Conservation (phyloP, 306 rosid genomes). For the Vachellia pachyceras region DNA sequence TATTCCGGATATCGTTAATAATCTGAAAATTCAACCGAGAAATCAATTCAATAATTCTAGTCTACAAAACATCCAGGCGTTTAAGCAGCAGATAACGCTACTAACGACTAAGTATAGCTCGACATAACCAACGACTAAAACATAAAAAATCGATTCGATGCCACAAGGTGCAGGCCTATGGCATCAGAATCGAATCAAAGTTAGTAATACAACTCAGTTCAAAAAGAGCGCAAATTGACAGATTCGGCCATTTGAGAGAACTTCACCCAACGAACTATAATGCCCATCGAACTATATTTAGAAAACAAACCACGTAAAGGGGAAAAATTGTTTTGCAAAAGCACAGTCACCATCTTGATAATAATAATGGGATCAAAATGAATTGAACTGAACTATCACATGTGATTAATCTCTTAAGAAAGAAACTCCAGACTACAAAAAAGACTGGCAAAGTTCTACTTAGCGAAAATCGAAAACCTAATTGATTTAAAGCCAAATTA, state of each 20-base stretch:
- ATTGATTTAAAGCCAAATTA: conserved; percentile 29
- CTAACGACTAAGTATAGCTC: background rate
- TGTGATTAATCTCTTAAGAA: background rate
- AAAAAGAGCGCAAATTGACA: background rate
- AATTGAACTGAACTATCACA: background rate
- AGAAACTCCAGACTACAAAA: background rate
- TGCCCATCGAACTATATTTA: background rate
- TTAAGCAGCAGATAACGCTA: background rate
- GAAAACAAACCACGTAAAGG: no score
- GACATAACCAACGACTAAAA: background rate
- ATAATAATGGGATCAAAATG: background rate
- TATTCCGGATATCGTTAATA: conserved; percentile 72
- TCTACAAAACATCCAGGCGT: background rate
- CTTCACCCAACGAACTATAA: background rate
- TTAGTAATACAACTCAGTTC: background rate
- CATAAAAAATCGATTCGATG: background rate
- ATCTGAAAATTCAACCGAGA: conserved; percentile 53
- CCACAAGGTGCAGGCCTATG: background rate
- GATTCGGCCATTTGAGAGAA: background rate
- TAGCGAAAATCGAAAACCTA: background rate
- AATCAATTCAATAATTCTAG: background rate
- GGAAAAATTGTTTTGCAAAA: background rate
- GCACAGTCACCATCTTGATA: conserved; percentile 2
- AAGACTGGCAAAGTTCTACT: background rate
- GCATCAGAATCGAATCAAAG: background rate